phyloP scores from a whole-genome alignment of 768 basidiomycete genomes.

The Glaciozyma martinii region DNA sequence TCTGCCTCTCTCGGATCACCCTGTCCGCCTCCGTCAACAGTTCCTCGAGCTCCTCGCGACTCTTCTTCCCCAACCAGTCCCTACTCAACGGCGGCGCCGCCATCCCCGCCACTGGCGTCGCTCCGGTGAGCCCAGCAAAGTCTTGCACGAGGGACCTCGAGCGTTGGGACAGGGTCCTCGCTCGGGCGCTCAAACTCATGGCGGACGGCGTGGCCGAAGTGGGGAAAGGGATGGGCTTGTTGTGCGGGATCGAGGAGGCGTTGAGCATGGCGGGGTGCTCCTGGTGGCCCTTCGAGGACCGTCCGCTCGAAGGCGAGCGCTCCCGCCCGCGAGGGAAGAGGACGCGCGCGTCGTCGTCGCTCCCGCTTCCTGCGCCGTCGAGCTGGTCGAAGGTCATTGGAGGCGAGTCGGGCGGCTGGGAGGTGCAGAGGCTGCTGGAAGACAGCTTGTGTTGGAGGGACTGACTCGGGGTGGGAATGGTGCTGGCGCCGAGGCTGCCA shows the following conservation, averaged over 20 bases:
- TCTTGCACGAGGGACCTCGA: background rate
- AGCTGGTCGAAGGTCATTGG: background rate
- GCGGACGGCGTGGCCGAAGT: background rate
- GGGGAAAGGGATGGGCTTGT: background rate
- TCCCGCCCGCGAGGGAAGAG: too few relatives aligned
- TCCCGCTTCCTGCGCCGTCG: background rate
- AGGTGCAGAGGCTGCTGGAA: background rate
- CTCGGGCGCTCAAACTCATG: background rate
- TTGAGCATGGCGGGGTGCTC: background rate
- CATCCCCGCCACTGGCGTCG: background rate
- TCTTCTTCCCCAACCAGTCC: constrained; percentile 14
- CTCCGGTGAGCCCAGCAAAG: background rate
- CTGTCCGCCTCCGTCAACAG: constrained; percentile 29
- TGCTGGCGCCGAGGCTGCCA: background rate
- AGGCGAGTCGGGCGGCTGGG: constrained; percentile 1
- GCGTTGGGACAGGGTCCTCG: background rate
- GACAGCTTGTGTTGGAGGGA: constrained; percentile 1
- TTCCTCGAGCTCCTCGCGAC: constrained; percentile 30
- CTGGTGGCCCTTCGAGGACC: background rate
- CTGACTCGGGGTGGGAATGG: background rate
- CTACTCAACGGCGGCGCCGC: background rate
- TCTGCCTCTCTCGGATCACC: constrained; percentile 28
- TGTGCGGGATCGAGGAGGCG: background rate
- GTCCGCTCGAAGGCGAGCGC: too few relatives aligned
- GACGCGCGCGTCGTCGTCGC: too few relatives aligned